A percentile compares a stretch with the other conserved stretches of the same genome.
phyloP scores from a whole-genome alignment of 2,329 filamentous ascomycete species.

The Sporothrix curviconia region DNA sequence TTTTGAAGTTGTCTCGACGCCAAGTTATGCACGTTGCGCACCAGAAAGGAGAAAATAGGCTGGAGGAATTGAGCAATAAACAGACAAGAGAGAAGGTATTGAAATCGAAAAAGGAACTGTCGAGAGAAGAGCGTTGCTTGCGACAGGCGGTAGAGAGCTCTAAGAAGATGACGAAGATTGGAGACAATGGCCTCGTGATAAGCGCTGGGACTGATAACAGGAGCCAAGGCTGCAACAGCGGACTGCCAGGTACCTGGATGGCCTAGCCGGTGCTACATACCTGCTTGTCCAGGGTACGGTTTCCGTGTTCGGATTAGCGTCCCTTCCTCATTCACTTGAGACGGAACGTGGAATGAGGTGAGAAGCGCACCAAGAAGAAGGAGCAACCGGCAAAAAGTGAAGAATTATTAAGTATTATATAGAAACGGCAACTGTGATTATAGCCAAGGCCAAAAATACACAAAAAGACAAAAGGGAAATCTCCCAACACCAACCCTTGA shows the following conservation, averaged over 20 bases:
- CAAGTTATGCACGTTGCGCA: neutral
- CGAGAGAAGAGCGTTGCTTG: neutral
- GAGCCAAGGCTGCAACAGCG: neutral
- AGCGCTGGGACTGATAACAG: neutral
- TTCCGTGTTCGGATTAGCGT: neutral
- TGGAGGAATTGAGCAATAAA: neutral
- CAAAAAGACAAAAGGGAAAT: neutral
- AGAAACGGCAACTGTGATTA: neutral
- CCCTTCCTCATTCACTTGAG: neutral
- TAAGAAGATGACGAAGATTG: neutral
- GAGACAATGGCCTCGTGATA: conserved; percentile 11
- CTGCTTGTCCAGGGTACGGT: neutral
- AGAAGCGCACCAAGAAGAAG: neutral
- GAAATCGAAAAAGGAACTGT: neutral
- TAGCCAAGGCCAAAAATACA: neutral
- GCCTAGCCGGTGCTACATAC: neutral
- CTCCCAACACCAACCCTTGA: neutral
- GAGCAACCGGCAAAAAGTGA: neutral
- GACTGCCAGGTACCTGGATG: conserved; percentile 3
- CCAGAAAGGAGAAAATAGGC: no score
- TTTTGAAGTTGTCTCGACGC: neutral
- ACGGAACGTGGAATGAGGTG: neutral
- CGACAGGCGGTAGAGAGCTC: neutral
- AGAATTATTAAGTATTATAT: neutral
- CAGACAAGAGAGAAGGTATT: neutral